A percentile compares a stretch with the other conserved stretches of the same genome.
Evolutionary conservation across 495 filamentous ascomycete genomes (phyloP).

Genomic region (Wilcoxina mikolae): DNA sequence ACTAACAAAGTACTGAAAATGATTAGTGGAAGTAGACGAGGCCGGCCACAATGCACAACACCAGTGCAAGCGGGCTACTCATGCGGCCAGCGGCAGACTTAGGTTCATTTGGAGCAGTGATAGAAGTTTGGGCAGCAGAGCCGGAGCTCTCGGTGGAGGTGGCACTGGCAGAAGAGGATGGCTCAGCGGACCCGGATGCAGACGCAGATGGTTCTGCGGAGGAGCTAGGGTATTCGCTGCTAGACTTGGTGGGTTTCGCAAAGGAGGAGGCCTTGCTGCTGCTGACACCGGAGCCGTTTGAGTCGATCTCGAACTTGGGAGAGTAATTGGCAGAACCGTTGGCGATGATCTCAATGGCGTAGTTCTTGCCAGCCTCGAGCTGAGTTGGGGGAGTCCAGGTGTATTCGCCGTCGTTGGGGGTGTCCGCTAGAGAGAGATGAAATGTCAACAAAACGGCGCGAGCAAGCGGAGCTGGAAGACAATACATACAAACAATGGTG

Average conservation of each 20-base stretch:
- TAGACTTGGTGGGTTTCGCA: constrained; percentile 3
- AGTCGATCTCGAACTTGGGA: constrained; percentile 42
- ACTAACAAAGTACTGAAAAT: not conserved
- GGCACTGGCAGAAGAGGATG: not conserved
- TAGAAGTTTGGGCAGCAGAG: not conserved
- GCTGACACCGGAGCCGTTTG: constrained; percentile 31
- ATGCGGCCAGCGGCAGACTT: not conserved
- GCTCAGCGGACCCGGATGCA: not conserved
- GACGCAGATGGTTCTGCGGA: not conserved
- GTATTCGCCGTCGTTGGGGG: constrained; percentile 44
- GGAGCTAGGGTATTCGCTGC: not conserved
- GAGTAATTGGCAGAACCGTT: constrained; percentile 44
- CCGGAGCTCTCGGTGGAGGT: not conserved
- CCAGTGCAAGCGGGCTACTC: not conserved
- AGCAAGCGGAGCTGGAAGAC: not conserved
- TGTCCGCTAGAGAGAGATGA: constrained; percentile 35
- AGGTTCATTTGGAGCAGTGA: not conserved
- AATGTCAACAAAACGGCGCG: constrained; percentile 4
- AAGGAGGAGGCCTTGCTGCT: constrained; percentile 17
- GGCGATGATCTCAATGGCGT: constrained; percentile 45
- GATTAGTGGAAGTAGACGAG: not conserved
- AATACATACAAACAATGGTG: constrained; percentile 40
- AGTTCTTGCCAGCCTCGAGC: constrained; percentile 36
- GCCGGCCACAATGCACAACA: not conserved
- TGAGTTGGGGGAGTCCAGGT: constrained; percentile 39